Conservation (phyloP, 257 asterid genomes). For the Nicotiana tomentosiformis region DNA sequence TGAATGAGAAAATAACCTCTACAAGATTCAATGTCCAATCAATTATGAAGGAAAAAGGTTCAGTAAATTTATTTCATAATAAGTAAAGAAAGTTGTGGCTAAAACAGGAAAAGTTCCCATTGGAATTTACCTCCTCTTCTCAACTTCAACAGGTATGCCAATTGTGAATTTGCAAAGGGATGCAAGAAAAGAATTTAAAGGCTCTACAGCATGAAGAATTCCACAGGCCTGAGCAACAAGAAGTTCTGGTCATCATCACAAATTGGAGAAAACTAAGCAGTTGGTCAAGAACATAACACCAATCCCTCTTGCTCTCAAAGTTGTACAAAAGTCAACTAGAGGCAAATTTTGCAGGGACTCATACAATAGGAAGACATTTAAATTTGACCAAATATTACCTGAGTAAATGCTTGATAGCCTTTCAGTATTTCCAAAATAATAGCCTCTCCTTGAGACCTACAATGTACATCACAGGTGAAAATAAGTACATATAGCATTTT, state of each 20-base stretch:
- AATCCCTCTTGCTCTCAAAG: neutral
- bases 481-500: neutral
- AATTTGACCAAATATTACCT: constrained; percentile 36
- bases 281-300: constrained; percentile 13
- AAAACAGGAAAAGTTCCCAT: neutral
- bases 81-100: neutral
- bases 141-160: constrained; percentile 71
- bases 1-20: neutral
- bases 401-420: constrained; percentile 99
- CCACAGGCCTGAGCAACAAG: constrained; percentile 78
- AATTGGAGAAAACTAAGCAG: constrained; percentile 10
- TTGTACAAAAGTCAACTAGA: neutral
- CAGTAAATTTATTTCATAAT: neutral
- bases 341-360: constrained; percentile 6
- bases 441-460: constrained; percentile 98
- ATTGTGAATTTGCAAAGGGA: constrained; percentile 99
- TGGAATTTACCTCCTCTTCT: constrained; percentile 62
- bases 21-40: neutral
- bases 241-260: constrained; percentile 17
- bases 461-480: constrained; percentile 10
- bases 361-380: neutral
- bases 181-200: constrained; percentile 92
- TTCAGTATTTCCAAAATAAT: constrained; percentile 92
- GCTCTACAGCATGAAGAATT: constrained; percentile 90
- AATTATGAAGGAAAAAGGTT: neutral